These are phyloP conservation scores for Citrus inodora DNA, from an alignment of 345 rosid genomes.

Conservation along the genomic window DNA sequence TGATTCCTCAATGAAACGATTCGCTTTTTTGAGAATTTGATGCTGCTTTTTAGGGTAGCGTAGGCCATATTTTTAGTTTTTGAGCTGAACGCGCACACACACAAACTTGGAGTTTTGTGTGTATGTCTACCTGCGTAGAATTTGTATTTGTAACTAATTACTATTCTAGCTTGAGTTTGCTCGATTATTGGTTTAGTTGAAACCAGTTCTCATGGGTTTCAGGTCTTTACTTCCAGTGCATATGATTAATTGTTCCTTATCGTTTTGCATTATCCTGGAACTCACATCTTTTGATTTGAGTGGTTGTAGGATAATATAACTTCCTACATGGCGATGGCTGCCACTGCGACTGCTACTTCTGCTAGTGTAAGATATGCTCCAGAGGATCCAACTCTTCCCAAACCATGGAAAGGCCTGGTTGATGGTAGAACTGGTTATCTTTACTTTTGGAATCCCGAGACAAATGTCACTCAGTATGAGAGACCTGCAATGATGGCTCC, in stretches of 20 bases:
- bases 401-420: constrained; percentile 95
- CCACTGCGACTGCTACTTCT: constrained; percentile 52
- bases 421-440: constrained; percentile 89
- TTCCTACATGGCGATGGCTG: constrained; percentile 48
- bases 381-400: constrained; percentile 87
- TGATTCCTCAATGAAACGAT: background rate
- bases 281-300: background rate
- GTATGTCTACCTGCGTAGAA: background rate
- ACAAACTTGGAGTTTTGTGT: background rate
- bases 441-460: constrained; percentile 96
- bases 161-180: background rate
- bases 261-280: background rate
- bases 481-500: constrained; percentile 41
- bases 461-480: constrained; percentile 94
- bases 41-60: background rate
- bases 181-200: background rate
- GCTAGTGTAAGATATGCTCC: constrained; percentile 77
- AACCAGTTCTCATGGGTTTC: background rate
- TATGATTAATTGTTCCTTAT: background rate
- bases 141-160: background rate
- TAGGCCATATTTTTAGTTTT: background rate
- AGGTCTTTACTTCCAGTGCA: background rate
- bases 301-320: constrained; percentile 2
- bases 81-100: background rate
- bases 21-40: background rate